phyloP scores from a whole-genome alignment of 768 basidiomycete species.

The Xerocomellus intermedius region DNA sequence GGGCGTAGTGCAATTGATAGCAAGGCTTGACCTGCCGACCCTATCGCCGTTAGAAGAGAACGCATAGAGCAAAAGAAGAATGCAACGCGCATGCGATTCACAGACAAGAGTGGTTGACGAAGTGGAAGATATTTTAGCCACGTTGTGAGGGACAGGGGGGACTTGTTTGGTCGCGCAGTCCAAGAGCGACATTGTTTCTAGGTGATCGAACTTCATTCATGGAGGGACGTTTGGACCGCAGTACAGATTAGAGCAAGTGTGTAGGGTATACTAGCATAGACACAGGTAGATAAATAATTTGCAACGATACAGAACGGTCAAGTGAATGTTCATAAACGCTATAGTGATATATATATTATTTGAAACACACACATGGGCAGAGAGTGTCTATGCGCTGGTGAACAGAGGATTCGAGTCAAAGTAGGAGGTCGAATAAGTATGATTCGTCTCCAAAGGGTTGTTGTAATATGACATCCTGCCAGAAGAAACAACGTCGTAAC shows the following conservation, averaged over 20 bases:
- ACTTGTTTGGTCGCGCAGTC: background rate
- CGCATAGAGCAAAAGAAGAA: background rate
- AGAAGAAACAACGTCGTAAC: conserved; percentile 25
- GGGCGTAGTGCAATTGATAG: background rate
- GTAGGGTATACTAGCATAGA: conserved; percentile 16
- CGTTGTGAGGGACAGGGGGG: background rate
- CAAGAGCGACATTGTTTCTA: conserved; percentile 2
- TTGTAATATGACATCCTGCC: conserved; percentile 29
- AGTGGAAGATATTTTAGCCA: background rate
- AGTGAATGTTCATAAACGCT: conserved; percentile 16
- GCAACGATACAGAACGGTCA: conserved; percentile 26
- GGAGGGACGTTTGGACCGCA: conserved; percentile 12
- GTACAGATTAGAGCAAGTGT: conserved; percentile 6
- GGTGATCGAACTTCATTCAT: background rate
- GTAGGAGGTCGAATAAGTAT: conserved; percentile 16
- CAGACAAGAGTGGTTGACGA: background rate
- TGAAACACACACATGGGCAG: background rate
- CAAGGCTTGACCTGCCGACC: background rate
- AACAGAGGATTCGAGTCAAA: conserved; percentile 26
- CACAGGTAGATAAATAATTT: conserved; percentile 23
- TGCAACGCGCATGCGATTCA: background rate
- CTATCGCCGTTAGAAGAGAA: background rate
- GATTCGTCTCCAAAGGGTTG: conserved; percentile 21
- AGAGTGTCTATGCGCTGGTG: conserved; percentile 21
- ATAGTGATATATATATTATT: conserved; percentile 23